Evolutionary conservation across 352 stramenopile species (phyloP), one percentile per base, ranked within the genome.

Genomic region (Globisporangium mamillatum): DNA sequence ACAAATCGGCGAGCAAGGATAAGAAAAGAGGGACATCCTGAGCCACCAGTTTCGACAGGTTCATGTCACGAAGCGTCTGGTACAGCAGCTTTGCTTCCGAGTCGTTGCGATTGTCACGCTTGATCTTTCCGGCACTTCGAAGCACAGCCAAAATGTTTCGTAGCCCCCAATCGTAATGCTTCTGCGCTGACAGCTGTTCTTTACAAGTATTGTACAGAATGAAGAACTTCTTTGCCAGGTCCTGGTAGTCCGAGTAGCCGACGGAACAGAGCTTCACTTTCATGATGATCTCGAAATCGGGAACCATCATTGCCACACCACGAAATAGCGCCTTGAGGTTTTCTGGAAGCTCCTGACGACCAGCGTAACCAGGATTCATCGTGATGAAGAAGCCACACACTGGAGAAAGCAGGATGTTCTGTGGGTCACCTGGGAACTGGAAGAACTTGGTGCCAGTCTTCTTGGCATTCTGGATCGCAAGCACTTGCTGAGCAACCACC

Each of bases 291-390:
- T 97, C 89, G 63, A 93, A 92, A 67, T 97, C 91, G 0, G 91
- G 91, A 16, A 97, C 91, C 91, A 97, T 97, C 91, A 97, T 97
- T 4, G 91, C 88, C 9, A 97, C 90, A 36, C 87, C 84, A 56
- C 91, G 82, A 69, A 97, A 97, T 7, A 97, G 79, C 10, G 95
- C 96, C 76, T 99, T 99, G 9, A 99, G 82, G 72, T 99, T 99
- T 76, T 99, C 97, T 6, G 97, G 97, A 2, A 99, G 78, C 72
- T 99, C 97, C 73, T 99, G 97, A 8, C 97, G 89, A 61, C 97
- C 97, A 57, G 97, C 97, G 71, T 99, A 99, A 59, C 97, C 97
- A 4, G 97, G 97, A 75, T 99, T 99, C 97, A 99, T 99, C 2
- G 97, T 99, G 71, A 99, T 99, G 73, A 99, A 99, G 75, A 98